Conservation (phyloP, 495 filamentous ascomycete species). For the Aspergillus avenaceus region DNA sequence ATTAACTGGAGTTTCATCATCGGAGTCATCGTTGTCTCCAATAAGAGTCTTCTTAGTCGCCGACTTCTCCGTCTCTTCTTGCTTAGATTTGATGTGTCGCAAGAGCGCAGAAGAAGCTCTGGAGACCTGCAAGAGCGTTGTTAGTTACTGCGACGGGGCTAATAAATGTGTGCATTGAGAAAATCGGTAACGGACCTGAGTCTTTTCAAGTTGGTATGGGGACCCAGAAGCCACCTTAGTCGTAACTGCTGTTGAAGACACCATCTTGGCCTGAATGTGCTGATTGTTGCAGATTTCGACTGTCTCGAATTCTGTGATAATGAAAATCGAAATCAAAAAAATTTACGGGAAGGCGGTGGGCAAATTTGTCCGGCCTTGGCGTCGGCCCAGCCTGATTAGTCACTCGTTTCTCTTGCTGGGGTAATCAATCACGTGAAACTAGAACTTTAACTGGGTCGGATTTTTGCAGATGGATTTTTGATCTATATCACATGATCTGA, state of each 20-base stretch:
- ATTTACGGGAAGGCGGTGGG: constrained; percentile 40
- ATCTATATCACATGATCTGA: too few species aligned
- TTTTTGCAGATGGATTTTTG: too few species aligned
- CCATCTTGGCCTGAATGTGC: constrained; percentile 31
- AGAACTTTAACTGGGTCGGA: too few species aligned
- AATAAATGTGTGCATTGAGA: not conserved
- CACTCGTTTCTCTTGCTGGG: not conserved
- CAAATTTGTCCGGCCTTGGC: constrained; percentile 32
- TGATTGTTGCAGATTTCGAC: constrained; percentile 20
- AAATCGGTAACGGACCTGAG: constrained; percentile 46
- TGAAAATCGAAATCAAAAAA: constrained; percentile 34
- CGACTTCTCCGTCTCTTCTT: constrained; percentile 50
- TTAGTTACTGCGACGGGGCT: constrained; percentile 6
- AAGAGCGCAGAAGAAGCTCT: constrained; percentile 80
- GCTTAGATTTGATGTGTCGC: constrained; percentile 68
- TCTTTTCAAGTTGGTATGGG: constrained; percentile 63
- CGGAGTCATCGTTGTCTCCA: constrained; percentile 51
- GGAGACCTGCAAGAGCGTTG: constrained; percentile 48
- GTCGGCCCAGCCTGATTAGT: constrained; percentile 11
- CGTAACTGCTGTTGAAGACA: constrained; percentile 46
- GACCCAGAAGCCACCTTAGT: constrained; percentile 48
- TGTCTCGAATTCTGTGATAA: constrained; percentile 29
- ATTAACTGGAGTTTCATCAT: constrained; percentile 37
- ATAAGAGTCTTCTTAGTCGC: constrained; percentile 72
- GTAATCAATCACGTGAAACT: too few species aligned